Conservation (phyloP, 129 eudicot genomes). For the Flaveria linearis region DNA sequence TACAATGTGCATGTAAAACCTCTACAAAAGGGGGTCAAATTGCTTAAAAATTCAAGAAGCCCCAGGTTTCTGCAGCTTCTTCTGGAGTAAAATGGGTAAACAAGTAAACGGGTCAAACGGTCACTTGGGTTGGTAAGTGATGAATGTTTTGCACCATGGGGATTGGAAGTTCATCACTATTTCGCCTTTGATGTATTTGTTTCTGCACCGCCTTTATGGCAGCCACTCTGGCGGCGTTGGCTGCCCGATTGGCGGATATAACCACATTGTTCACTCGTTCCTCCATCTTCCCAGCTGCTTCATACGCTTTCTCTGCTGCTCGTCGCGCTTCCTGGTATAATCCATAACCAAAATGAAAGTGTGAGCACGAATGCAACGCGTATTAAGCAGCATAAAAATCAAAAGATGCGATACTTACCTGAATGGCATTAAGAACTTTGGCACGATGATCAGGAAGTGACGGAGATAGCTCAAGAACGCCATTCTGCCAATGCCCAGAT, state of each 20-base stretch:
- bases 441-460: conserved; percentile 70
- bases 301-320: conserved; percentile 65
- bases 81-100: conserved; percentile 13
- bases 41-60: conserved; percentile 5
- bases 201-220: conserved; percentile 84
- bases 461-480: conserved; percentile 68
- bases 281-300: conserved; percentile 52
- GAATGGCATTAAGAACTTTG: conserved; percentile 70
- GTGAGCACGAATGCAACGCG: conserved; percentile 2
- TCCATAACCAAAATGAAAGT: conserved; percentile 25
- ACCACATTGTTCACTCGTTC: conserved; percentile 70
- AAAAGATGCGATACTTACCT: conserved; percentile 41
- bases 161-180: conserved; percentile 38
- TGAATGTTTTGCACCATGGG: conserved; percentile 40
- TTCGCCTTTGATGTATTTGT: conserved; percentile 39
- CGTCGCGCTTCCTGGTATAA: conserved; percentile 61
- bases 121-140: conserved; percentile 34
- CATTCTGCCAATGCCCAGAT: conserved; percentile 89
- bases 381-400: not conserved
- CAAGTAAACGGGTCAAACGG: conserved; percentile 17
- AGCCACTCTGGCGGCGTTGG: conserved; percentile 80
- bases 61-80: not conserved
- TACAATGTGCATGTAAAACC: conserved; percentile 20
- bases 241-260: conserved; percentile 64
- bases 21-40: not conserved